phyloP scores from a whole-genome alignment of 176 grass and related monocot species.

The Oryza rufipogon region DNA sequence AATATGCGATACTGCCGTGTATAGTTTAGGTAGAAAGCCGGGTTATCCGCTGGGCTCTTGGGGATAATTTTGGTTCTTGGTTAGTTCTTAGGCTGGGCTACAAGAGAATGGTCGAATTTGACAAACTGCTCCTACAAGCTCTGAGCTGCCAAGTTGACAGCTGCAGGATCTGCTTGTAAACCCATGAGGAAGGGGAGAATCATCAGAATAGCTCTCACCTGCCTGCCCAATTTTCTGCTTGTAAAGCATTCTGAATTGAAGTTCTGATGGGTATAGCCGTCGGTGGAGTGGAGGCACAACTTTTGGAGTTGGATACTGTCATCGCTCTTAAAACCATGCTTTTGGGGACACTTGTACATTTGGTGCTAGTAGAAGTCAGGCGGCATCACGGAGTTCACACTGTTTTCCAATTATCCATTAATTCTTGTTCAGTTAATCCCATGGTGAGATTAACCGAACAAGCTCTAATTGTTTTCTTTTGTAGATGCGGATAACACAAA shows the following conservation, averaged over 20 bases:
- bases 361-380: no score
- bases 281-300: not conserved
- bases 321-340: no score
- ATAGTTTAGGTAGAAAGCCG: constrained; percentile 10
- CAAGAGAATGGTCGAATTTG: not conserved
- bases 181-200: not conserved
- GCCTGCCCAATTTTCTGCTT: not conserved
- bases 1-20: not conserved
- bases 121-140: not conserved
- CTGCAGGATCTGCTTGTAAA: not conserved
- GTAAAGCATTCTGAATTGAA: not conserved
- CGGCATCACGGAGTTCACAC: no score
- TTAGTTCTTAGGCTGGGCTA: not conserved
- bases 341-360: no score
- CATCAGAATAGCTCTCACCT: not conserved
- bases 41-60: not conserved
- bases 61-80: not conserved
- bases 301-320: not conserved
- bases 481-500: no score
- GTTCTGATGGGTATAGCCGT: not conserved
- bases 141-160: not conserved
- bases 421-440: no score
- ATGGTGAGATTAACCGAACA: no score
- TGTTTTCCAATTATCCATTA: no score
- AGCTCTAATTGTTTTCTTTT: no score